Conservation (phyloP, 148 eudicot genomes). For the Rhododendron henanense region DNA sequence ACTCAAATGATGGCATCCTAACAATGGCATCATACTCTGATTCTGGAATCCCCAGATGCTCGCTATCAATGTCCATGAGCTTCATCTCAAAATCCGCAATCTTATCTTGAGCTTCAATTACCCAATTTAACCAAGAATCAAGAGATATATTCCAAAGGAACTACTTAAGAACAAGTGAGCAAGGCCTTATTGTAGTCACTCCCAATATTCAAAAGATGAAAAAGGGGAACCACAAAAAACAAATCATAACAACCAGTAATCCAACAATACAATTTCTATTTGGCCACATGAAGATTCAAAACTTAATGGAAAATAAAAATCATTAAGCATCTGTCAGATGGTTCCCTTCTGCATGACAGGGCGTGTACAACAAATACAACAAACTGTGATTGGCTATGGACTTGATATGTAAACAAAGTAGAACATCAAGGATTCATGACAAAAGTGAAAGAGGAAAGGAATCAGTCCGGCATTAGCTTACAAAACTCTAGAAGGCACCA, state of each 20-base stretch:
- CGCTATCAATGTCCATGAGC: conserved; percentile 72
- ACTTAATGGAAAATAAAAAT: neutral
- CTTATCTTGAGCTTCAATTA: conserved; percentile 57
- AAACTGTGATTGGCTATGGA: neutral
- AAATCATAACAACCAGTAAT: neutral
- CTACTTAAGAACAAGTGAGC: neutral
- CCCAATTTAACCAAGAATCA: conserved; percentile 14
- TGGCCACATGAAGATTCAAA: neutral
- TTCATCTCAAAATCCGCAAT: conserved; percentile 73
- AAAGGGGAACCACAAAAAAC: neutral
- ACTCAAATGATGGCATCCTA: conserved; percentile 57
- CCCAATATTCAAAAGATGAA: neutral
- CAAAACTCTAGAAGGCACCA: neutral
- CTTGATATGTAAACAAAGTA: neutral
- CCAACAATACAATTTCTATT: neutral
- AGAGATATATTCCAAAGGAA: neutral
- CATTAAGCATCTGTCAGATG: neutral
- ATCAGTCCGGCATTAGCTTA: neutral
- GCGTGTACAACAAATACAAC: neutral
- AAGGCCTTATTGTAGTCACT: neutral
- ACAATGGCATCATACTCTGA: conserved; percentile 63
- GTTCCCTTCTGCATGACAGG: neutral
- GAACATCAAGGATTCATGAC: neutral
- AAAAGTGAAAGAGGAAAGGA: neutral
- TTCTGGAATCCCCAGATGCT: conserved; percentile 69